A percentile compares a stretch with the other conserved stretches of the same genome.
Evolutionary conservation across 1,284 basidiomycete species (phyloP).

Genomic region (Prillingera fragicola): DNA sequence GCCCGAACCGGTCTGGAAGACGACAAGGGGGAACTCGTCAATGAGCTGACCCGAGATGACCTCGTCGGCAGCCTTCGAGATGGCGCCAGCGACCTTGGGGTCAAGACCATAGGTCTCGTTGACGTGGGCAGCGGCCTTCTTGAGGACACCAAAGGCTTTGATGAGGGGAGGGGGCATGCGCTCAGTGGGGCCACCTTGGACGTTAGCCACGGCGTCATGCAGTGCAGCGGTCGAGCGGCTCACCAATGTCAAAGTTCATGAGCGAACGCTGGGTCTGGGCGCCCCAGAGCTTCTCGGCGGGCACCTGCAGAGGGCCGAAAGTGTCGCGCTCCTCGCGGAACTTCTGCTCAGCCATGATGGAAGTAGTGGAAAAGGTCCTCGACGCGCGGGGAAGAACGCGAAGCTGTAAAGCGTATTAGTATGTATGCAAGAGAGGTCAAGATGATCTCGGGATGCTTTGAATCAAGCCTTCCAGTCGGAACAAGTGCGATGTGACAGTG

Average conservation of each 20-base stretch:
- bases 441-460: no score
- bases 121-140: conserved; percentile 92
- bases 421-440: no score
- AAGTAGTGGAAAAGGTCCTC: conserved; percentile 24
- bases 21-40: conserved; percentile 95
- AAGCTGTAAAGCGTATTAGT: conserved; percentile 6
- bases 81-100: conserved; percentile 79
- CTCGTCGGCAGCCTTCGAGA: conserved; percentile 93
- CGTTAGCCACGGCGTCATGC: conserved; percentile 2
- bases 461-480: no score
- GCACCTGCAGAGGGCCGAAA: conserved; percentile 66
- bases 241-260: conserved; percentile 97
- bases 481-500: no score
- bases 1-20: conserved; percentile 98
- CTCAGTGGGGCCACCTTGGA: conserved; percentile 68
- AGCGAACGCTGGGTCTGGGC: conserved; percentile 98
- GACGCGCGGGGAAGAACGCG: conserved; percentile 21
- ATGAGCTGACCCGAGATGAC: conserved; percentile 93
- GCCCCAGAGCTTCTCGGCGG: conserved; percentile 94
- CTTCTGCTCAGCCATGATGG: conserved; percentile 41
- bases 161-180: conserved; percentile 90
- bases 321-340: conserved; percentile 48
- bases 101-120: conserved; percentile 86
- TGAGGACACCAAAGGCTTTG: conserved; percentile 95
- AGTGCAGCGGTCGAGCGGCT: conserved; percentile 6